Conservation (phyloP, 441 rosid genomes). For the Caryocar brasiliense region DNA sequence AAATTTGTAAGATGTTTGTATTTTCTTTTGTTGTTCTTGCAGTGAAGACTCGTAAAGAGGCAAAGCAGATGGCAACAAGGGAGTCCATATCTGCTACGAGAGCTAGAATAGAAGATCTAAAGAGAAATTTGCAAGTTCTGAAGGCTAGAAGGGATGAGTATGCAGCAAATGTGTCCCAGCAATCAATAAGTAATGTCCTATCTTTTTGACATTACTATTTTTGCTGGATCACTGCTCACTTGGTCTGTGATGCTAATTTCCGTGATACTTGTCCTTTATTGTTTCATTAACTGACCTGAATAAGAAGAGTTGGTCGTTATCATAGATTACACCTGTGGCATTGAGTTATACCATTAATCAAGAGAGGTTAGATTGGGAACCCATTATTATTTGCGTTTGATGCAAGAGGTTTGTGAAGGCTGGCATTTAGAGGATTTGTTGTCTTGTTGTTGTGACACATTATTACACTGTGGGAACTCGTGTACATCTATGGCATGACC, state of each 20-base stretch:
- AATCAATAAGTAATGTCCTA: constrained; percentile 34
- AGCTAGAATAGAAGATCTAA: constrained; percentile 43
- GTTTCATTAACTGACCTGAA: neutral
- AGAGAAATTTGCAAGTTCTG: constrained; percentile 37
- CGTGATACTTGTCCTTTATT: neutral
- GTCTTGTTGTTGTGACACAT: neutral
- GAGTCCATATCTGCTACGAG: constrained; percentile 52
- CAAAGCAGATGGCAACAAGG: constrained; percentile 48
- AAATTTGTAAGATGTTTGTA: too few relatives aligned
- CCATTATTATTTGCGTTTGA: neutral
- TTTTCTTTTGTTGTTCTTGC: too few relatives aligned
- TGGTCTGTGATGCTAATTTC: neutral
- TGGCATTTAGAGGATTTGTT: too few relatives aligned
- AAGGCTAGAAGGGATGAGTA: constrained; percentile 51
- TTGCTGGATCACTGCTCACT: neutral
- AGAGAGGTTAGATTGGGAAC: neutral
- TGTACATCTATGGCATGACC: neutral
- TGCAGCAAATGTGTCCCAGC: constrained; percentile 38
- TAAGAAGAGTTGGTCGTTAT: neutral
- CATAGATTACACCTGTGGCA: neutral
- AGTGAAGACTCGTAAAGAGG: constrained; percentile 85
- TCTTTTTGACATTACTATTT: neutral
- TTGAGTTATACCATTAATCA: neutral
- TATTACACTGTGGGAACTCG: neutral
- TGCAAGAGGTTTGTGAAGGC: neutral